Evolutionary conservation across 495 filamentous ascomycete genomes (phyloP).

Genomic region (Aspergillus wentii): DNA sequence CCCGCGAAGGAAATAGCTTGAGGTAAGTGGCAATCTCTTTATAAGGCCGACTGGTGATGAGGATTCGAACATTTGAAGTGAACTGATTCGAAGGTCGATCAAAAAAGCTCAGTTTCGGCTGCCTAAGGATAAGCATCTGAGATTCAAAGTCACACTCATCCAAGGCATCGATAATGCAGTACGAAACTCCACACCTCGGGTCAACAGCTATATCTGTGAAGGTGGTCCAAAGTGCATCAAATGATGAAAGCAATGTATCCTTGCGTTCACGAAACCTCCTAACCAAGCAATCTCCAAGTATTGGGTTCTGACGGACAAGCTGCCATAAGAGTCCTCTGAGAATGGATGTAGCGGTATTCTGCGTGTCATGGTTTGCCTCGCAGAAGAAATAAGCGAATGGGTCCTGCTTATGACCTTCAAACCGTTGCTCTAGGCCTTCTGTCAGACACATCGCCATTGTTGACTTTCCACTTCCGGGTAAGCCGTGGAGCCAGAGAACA

Average conservation of each 20-base stretch:
- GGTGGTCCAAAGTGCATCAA: slow-evolving; percentile 22
- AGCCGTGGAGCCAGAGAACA: slow-evolving; percentile 18
- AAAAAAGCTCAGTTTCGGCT: too few species aligned
- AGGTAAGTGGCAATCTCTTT: slow-evolving; percentile 15
- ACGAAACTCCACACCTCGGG: slow-evolving; percentile 4
- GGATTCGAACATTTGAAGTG: slow-evolving; percentile 18
- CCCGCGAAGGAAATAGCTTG: slow-evolving; percentile 6
- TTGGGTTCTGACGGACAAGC: slow-evolving; percentile 11
- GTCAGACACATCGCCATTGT: slow-evolving; percentile 18
- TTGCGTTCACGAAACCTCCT: slow-evolving; percentile 14
- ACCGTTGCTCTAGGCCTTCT: slow-evolving; percentile 11
- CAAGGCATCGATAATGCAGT: slow-evolving; percentile 22
- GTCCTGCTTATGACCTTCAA: slow-evolving; percentile 5
- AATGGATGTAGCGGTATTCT: slow-evolving; percentile 13
- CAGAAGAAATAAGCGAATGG: slow-evolving; percentile 26
- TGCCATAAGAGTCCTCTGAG: slow-evolving; percentile 24
- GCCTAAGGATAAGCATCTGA: slow-evolving; percentile 11
- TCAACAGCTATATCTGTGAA: slow-evolving; percentile 10
- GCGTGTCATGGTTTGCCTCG: slow-evolving; percentile 12
- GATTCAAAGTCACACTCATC: slow-evolving; percentile 23
- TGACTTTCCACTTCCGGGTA: slow-evolving; percentile 25
- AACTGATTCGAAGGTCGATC: too few species aligned
- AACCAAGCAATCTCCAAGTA: slow-evolving; percentile 15
- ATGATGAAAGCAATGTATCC: slow-evolving; percentile 18
- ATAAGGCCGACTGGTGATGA: slow-evolving; percentile 22